Evolutionary conservation across 208 protist species (phyloP), one percentile per base, ranked within the genome.

Genomic region (Naegleria lovaniensis): DNA sequence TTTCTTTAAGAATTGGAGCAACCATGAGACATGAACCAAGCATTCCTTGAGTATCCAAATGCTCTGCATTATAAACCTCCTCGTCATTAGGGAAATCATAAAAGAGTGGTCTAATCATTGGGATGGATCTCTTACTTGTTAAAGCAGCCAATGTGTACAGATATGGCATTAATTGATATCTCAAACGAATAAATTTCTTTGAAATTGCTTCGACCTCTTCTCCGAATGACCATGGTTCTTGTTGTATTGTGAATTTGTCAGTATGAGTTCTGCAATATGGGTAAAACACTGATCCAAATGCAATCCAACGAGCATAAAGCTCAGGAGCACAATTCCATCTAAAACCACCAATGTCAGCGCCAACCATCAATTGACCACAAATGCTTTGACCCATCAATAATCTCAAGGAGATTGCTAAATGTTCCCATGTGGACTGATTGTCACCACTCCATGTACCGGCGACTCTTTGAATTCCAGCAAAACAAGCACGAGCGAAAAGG

Each of bases 301-400:
- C 85, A 83, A 94, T 93, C 97, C 97, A 98, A 16, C 97, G 92
- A 19, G 92, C 91, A 91, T 95, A 97, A 5, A 98, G 90, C 90
- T 98, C 96, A 55, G 89, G 84, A 33, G 90, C 97, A 16, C 96
- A 94, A 39, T 97, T 90, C 16, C 79, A 91, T 51, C 91, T 91
- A 79, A 98, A 98, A 51, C 96, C 96, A 90, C 96, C 96, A 85
- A 97, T 96, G 91, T 98, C 97, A 41, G 97, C 94, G n/a, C 97
- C 97, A 52, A 97, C 94, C 5, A 98, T 52, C 6, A 95, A 93
- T 38, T 98, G 93, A 39, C 96, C 96, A 91, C 95, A 96, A 79
- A 98, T 90, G 25, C 95, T 90, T 88, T 88, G 36, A 15, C 88
- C 84, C 86, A 97, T 95, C 11, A 91, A 88, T 7, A 98, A 75